Evolutionary conservation across 2,329 filamentous ascomycete species (phyloP), one percentile per base, ranked within the genome.

Genomic region (Apiospora rasikravindrae): DNA sequence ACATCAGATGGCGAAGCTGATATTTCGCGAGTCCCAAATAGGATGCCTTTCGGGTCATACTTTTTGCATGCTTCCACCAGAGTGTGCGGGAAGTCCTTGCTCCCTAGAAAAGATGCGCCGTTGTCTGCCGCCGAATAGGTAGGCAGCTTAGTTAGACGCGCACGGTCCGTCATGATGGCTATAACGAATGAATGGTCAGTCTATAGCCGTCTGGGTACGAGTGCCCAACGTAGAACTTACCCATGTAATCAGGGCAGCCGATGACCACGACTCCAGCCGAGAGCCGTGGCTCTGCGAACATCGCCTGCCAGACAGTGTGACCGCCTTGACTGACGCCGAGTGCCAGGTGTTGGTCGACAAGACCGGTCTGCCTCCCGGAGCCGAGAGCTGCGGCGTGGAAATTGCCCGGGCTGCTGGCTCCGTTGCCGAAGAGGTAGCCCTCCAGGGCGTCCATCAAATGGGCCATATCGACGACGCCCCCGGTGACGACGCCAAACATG

Each of bases 261-360:
- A 98, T 93, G 33, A 98, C 88, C 2, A 93, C 87, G 10, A 97
- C 90, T 0, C 89, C 95, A 0, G 93, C 91, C n/a, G 88, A 91
- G 71, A 98, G 88, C 74, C 95, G 88, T 24, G 91, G 89, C 73
- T 98, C 95, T 49, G 90, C 88, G 66, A 98, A 88, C 72, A 98
- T 83, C 40, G 91, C 88, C 79, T 97, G 93, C 95, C 96, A 98
- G 1, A 92, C 91, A 16, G 93, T 90, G 81, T 98, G 96, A 0
- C 94, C 96, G 7, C 96, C 96, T 0, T 98, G 84, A 33, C 93
- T 96, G 72, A 97, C 90, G 0, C 96, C 96, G 51, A 97, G 86
- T 14, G 92, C 93, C 14, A 97, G 82, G 80, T 98, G 91, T 69
- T 90, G 88, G 74, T 89, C 87, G 26, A 89, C 84, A 53, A 77